Evolutionary conservation across 148 eudicot species (phyloP), one percentile per base, ranked within the genome.

Genomic region (Vaccinium corymbosum): DNA sequence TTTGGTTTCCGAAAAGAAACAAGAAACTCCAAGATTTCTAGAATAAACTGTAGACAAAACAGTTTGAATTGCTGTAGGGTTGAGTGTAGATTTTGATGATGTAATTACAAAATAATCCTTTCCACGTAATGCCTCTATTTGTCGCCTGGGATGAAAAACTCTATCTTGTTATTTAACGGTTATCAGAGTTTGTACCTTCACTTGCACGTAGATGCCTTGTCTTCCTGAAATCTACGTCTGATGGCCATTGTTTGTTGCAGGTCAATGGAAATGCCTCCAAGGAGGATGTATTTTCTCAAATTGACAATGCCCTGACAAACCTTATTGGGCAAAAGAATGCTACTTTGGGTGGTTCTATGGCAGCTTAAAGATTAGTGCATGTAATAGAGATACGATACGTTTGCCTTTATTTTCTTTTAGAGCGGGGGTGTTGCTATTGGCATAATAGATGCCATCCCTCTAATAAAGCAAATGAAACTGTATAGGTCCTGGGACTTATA

Each of bases 261-360:
- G 84, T 95, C 79, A 91, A 95, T 86, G 98, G 98, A 85, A 90
- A 88, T 85, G 90, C 83, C 76, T 70, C 87, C 29, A 92, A 92
- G 81, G 89, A 93, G 22, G 95, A 91, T 66, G 98, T 95, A 50
- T 95, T 93, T 87, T 89, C 93, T 48, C 91, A 94, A 82, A 93
- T 95, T 74, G 98, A 94, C 81, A 83, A 79, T 25, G 89, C 89
- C 10, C 85, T 95, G 76, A 81, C 92, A 29, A 79, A 93, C 29
- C 88, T 90, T 86, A 79, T 89, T 78, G 91, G 89, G 83, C 83
- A 74, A 84, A 88, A 80, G 85, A 80, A 78, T 50, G 83, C 88
- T 78, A 78, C 81, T 49, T 80, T 91, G 82, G 89, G 87, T 85
- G 89, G 87, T 85, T 83, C 94, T 29, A 87, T 89, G 81, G 75